phyloP scores from a whole-genome alignment of 495 filamentous ascomycete species.

The Neurospora hispaniola region DNA sequence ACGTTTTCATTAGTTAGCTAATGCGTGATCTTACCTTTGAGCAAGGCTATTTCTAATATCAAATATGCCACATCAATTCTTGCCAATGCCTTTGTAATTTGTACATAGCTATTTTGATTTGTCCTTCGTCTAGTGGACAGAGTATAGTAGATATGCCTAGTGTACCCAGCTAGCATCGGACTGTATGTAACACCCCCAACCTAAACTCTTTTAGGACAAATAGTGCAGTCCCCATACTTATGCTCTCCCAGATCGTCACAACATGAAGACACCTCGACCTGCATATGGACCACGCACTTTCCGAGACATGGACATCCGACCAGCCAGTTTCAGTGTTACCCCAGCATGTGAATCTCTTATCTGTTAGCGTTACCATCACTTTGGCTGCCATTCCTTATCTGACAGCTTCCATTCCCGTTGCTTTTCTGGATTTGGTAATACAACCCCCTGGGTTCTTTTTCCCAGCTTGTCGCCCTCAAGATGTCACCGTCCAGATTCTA shows the following conservation, averaged over 20 bases:
- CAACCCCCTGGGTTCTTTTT: neutral
- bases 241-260: neutral
- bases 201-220: neutral
- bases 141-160: too few species aligned
- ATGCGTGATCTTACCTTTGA: too few species aligned
- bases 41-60: too few species aligned
- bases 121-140: too few species aligned
- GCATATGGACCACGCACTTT: neutral
- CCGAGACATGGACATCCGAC: neutral
- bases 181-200: neutral
- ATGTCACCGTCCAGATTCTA: neutral
- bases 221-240: neutral
- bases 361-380: neutral
- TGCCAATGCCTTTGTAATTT: too few species aligned
- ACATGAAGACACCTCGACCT: neutral
- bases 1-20: too few species aligned
- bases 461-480: neutral
- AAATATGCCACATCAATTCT: too few species aligned
- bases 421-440: neutral
- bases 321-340: neutral
- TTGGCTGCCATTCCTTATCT: too few species aligned
- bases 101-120: too few species aligned
- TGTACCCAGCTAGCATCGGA: too few species aligned
- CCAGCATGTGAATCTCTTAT: neutral
- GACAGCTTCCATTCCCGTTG: too few species aligned